Base-by-base conservation (phyloP, 1,139 yeast genomes). In the Diutina rugosa region DNA sequence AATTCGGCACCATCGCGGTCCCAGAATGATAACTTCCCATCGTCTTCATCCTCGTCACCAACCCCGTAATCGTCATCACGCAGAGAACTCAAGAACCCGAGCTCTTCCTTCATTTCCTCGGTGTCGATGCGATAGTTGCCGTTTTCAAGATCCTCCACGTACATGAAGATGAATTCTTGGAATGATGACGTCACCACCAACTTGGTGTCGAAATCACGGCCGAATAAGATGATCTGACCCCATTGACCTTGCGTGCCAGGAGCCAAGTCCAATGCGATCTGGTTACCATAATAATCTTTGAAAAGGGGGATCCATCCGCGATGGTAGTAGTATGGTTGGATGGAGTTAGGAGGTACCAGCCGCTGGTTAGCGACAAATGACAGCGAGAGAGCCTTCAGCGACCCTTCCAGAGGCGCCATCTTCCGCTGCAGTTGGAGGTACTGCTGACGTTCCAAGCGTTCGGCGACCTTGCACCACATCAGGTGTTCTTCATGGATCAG, bases 181-280 rank as follows among this genome's bases (percentile, higher is more conserved):
- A 95, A 90, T 58, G 84, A 85, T 55, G 84, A 82, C 18, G 96
- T 90, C 32, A 90, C 72, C 54, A 80, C 87, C 67, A 79, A 88
- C 67, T 90, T 90, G 51, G 86, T 80, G 69, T 90, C 97, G 65
- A 86, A 89, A 59, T 91, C 97, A 63, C 96, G 80, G 48, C 97
- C 97, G 69, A 89, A 90, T 56, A 89, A 66, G 58, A 91, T 88
- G 30, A 89, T 88, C 68, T 90, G 96, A 16, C 97, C 98, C 74
- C 83, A 78, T 60, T 67, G 68, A 53, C 88, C 88, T 44, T 68
- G 71, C 30, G 84, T 80, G 3, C 85, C 86, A 0, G 88, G 87
- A 2, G 82, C 77, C 56, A 83, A 71, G 67, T 83, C 88, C 54
- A 83, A 64, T 2, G 85, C 88, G 58, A 83, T 70, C 66, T 81